Percentiles rank a stretch among this genome's conserved stretches.
Evolutionary conservation across 352 stramenopile species (phyloP).

Genomic region (Phytophthora tentaculata): DNA sequence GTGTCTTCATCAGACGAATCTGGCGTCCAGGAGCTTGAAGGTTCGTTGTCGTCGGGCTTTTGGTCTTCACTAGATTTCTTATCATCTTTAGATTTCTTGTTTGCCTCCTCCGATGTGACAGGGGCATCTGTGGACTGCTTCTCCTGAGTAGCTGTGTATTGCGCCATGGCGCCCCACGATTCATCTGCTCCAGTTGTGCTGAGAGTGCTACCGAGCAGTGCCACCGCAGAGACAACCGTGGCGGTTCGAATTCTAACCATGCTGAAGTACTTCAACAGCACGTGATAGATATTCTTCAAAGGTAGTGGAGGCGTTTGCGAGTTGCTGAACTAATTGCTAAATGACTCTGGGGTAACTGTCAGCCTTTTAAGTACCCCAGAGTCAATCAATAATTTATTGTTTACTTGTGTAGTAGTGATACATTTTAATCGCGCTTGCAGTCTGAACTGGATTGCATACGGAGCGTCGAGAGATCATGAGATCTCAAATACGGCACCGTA

Average conservation of each 20-base stretch:
- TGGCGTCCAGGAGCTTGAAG: not conserved
- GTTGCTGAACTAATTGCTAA: constrained; percentile 26
- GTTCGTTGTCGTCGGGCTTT: constrained; percentile 10
- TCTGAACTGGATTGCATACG: too few relatives aligned
- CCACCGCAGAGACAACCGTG: constrained; percentile 17
- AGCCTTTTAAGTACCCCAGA: too few relatives aligned
- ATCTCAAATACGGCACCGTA: too few relatives aligned
- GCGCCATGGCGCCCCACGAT: constrained; percentile 26
- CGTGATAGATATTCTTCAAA: not conserved
- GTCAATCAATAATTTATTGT: not conserved
- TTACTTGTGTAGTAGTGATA: too few relatives aligned
- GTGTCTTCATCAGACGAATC: constrained; percentile 1
- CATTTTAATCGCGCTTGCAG: too few relatives aligned
- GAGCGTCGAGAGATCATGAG: too few relatives aligned
- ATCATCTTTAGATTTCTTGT: not conserved
- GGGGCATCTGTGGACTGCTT: constrained; percentile 19
- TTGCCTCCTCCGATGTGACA: constrained; percentile 8
- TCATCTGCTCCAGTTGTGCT: constrained; percentile 19
- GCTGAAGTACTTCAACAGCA: not conserved
- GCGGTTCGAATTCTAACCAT: constrained; percentile 30
- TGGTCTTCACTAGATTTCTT: constrained; percentile 21
- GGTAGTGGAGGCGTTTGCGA: constrained; percentile 6
- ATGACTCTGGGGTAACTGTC: constrained; percentile 6
- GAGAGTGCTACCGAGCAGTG: constrained; percentile 22
- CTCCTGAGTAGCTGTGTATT: constrained; percentile 21